Evolutionary conservation across 1,284 basidiomycete genomes (phyloP).

Genomic region (Ceratobasidium theobromae): DNA sequence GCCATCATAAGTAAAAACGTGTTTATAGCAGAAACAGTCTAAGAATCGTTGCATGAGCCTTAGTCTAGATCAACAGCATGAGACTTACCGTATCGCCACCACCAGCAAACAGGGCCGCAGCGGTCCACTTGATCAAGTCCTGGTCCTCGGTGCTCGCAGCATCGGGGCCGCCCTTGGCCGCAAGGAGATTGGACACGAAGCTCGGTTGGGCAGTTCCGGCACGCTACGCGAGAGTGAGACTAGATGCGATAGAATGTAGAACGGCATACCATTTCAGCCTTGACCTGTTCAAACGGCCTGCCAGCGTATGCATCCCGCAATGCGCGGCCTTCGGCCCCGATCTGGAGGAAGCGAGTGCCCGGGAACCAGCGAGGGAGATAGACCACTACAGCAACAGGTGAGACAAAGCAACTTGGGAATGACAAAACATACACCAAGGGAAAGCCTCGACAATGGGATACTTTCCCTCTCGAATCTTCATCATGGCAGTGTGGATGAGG

Average conservation of each 20-base stretch:
- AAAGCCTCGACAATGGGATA: conserved; percentile 32
- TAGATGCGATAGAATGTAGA: background rate
- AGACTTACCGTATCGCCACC: conserved; percentile 35
- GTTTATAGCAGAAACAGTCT: conserved; percentile 48
- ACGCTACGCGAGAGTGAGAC: background rate
- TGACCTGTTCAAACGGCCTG: conserved; percentile 28
- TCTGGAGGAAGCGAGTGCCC: conserved; percentile 17
- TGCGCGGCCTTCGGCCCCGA: conserved; percentile 24
- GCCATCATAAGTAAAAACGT: conserved; percentile 52
- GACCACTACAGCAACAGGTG: background rate
- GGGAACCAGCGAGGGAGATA: conserved; percentile 20
- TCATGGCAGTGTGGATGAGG: conserved; percentile 28
- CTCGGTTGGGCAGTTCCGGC: conserved; percentile 23
- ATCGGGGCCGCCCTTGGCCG: conserved; percentile 2
- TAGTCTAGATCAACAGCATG: background rate
- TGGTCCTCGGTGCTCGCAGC: conserved; percentile 11
- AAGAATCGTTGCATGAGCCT: background rate
- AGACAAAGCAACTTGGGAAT: background rate
- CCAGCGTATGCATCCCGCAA: conserved; percentile 14
- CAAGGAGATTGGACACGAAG: conserved; percentile 30
- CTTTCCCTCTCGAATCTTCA: conserved; percentile 20
- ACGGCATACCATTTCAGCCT: conserved; percentile 29
- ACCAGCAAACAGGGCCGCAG: conserved; percentile 19
- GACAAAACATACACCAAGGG: conserved; percentile 27
- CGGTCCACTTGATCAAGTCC: conserved; percentile 33